phyloP scores from a whole-genome alignment of 2,329 filamentous ascomycete species.

The Calonectria ilicicola region DNA sequence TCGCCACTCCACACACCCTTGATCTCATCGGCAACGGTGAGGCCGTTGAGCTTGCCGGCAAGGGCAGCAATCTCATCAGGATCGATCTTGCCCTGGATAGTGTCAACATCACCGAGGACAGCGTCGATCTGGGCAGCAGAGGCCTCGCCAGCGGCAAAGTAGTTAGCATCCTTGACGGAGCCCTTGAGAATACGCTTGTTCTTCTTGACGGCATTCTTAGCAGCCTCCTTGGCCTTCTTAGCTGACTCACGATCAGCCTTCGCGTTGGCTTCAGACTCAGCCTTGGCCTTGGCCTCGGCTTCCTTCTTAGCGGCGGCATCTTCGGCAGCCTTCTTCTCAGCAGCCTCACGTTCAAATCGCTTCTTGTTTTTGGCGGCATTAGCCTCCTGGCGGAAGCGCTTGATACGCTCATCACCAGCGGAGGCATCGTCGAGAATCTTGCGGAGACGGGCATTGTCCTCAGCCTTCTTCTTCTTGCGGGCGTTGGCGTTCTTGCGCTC shows the following conservation, averaged over 20 bases:
- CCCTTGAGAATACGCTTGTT: conserved; percentile 98
- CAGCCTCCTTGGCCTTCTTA: conserved; percentile 99
- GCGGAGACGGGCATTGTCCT: conserved; percentile 92
- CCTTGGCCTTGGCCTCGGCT: conserved; percentile 82
- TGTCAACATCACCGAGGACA: conserved; percentile 87
- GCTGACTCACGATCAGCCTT: conserved; percentile 84
- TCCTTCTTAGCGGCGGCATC: conserved; percentile 87
- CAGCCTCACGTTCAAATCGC: conserved; percentile 88
- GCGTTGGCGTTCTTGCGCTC: conserved; percentile 99
- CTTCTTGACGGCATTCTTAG: conserved; percentile 99
- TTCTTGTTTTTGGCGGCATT: conserved; percentile 98
- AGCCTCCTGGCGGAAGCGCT: conserved; percentile 93
- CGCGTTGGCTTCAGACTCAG: conserved; percentile 87
- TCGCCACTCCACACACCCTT: conserved; percentile 86
- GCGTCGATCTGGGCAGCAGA: conserved; percentile 83
- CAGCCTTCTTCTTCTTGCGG: conserved; percentile 99
- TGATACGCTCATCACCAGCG: conserved; percentile 92
- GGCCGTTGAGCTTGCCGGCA: conserved; percentile 81
- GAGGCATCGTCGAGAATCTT: conserved; percentile 90
- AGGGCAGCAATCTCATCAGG: conserved; percentile 89
- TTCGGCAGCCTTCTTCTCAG: conserved; percentile 87
- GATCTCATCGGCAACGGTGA: conserved; percentile 86
- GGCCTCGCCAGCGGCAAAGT: conserved; percentile 84
- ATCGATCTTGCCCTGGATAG: conserved; percentile 88
- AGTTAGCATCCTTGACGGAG: conserved; percentile 97